Evolutionary conservation across 108 stramenopile genomes (phyloP).

Genomic region (Pseudonitzschia multistriata): DNA sequence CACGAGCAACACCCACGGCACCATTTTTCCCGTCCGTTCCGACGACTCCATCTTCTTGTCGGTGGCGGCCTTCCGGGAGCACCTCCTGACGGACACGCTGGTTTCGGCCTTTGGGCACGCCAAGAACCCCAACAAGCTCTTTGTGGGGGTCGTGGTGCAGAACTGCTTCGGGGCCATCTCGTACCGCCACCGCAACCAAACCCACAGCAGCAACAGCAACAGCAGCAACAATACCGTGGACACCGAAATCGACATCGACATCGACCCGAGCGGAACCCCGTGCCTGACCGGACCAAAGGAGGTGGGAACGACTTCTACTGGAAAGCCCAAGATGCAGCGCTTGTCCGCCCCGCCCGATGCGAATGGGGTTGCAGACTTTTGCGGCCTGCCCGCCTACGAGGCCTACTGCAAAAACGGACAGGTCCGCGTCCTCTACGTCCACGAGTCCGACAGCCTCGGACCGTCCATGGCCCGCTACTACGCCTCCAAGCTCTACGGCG

Average conservation of each 20-base stretch:
- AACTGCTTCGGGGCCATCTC: conserved; percentile 83
- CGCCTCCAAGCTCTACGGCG: conserved; percentile 88
- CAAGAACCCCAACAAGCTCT: conserved; percentile 71
- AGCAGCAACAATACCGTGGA: too few species aligned
- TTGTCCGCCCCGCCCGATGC: conserved; percentile 69
- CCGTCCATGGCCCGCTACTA: conserved; percentile 91
- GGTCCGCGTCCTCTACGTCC: conserved; percentile 76
- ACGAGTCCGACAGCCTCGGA: conserved; percentile 89
- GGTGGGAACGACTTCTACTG: conserved; percentile 49
- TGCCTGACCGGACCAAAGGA: conserved; percentile 81
- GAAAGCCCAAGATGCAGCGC: conserved; percentile 42
- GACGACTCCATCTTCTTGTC: conserved; percentile 78
- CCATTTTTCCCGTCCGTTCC: conserved; percentile 63
- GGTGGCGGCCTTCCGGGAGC: conserved; percentile 89
- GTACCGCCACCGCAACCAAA: too few species aligned
- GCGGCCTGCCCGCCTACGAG: conserved; percentile 40
- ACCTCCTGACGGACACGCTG: conserved; percentile 77
- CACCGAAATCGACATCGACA: too few species aligned
- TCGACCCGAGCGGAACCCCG: conserved; percentile 8
- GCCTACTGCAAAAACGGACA: conserved; percentile 73
- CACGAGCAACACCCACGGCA: too few species aligned
- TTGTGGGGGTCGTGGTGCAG: conserved; percentile 86
- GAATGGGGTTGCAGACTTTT: conserved; percentile 82
- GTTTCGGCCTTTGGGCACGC: conserved; percentile 76
- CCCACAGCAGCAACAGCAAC: too few species aligned